phyloP scores from a whole-genome alignment of 768 basidiomycete species.

The Termitomyces heimii region DNA sequence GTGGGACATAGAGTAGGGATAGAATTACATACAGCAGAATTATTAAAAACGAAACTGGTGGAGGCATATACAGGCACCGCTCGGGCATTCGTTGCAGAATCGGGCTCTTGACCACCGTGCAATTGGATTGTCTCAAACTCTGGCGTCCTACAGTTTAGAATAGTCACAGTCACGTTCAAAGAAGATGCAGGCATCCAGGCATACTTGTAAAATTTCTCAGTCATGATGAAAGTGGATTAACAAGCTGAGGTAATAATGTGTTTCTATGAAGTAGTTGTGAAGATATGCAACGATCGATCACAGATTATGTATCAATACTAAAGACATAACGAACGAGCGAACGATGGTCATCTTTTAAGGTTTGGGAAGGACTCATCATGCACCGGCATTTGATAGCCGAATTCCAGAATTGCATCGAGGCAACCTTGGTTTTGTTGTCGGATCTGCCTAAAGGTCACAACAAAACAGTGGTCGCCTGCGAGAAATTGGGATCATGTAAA shows the following conservation, averaged over 20 bases:
- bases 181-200: neutral
- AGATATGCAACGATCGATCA: neutral
- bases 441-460: too few relatives aligned
- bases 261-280: neutral
- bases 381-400: too few relatives aligned
- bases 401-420: too few relatives aligned
- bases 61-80: constrained; percentile 76
- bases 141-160: constrained; percentile 35
- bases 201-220: neutral
- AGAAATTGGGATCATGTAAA: too few relatives aligned
- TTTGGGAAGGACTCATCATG: neutral
- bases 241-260: neutral
- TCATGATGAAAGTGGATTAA: neutral
- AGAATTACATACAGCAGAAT: constrained; percentile 29
- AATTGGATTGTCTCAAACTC: constrained; percentile 80
- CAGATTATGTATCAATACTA: too few relatives aligned
- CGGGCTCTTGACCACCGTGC: constrained; percentile 67
- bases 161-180: neutral
- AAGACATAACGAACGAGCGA: too few relatives aligned
- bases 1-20: neutral
- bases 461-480: too few relatives aligned
- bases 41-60: constrained; percentile 69
- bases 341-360: too few relatives aligned
- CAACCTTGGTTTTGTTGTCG: too few relatives aligned
- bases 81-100: constrained; percentile 62